phyloP scores from a whole-genome alignment of 2,329 filamentous ascomycete genomes.

The Chrysosphaeria jannelii region DNA sequence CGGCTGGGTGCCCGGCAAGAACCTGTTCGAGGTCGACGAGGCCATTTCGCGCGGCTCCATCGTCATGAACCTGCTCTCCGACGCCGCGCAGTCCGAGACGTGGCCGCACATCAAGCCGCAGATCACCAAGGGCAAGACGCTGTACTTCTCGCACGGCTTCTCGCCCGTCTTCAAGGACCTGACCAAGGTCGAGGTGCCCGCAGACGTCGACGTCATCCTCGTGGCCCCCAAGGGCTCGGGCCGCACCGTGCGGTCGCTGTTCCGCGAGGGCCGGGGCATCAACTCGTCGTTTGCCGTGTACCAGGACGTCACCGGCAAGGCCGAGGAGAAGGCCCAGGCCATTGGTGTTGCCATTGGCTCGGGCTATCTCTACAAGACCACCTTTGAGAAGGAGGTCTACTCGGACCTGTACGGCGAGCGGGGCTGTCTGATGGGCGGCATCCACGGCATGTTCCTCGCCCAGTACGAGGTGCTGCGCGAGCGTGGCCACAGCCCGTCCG shows the following conservation, averaged over 20 bases:
- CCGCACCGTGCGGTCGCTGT: slow-evolving; percentile 92
- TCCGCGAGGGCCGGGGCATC: slow-evolving; percentile 97
- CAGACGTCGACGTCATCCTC: slow-evolving; percentile 94
- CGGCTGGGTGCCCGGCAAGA: slow-evolving; percentile 94
- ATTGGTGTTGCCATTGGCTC: slow-evolving; percentile 90
- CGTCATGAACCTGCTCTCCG: slow-evolving; percentile 96
- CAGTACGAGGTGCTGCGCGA: slow-evolving; percentile 99
- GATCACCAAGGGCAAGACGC: slow-evolving; percentile 96
- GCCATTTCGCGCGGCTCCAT: slow-evolving; percentile 82
- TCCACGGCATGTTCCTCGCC: slow-evolving; percentile 99
- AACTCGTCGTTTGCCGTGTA: slow-evolving; percentile 96
- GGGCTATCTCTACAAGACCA: slow-evolving; percentile 99
- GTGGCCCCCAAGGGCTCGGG: slow-evolving; percentile 97
- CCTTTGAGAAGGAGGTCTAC: slow-evolving; percentile 99
- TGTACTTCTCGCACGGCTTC: slow-evolving; percentile 99
- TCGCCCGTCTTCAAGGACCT: slow-evolving; percentile 98
- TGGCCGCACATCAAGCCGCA: slow-evolving; percentile 97
- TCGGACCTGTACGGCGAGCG: slow-evolving; percentile 98
- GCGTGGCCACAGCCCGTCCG: slow-evolving; percentile 85
- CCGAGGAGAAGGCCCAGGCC: slow-evolving; percentile 90
- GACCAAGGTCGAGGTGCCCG: slow-evolving; percentile 93
- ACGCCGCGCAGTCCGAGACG: slow-evolving; percentile 94
- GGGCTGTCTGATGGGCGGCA: slow-evolving; percentile 98
- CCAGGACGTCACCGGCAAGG: slow-evolving; percentile 95
- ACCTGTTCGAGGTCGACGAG: slow-evolving; percentile 94